Evolutionary conservation across 257 asterid species (phyloP), one percentile per base, ranked within the genome.

Genomic region (Rubia yunnanensis): DNA sequence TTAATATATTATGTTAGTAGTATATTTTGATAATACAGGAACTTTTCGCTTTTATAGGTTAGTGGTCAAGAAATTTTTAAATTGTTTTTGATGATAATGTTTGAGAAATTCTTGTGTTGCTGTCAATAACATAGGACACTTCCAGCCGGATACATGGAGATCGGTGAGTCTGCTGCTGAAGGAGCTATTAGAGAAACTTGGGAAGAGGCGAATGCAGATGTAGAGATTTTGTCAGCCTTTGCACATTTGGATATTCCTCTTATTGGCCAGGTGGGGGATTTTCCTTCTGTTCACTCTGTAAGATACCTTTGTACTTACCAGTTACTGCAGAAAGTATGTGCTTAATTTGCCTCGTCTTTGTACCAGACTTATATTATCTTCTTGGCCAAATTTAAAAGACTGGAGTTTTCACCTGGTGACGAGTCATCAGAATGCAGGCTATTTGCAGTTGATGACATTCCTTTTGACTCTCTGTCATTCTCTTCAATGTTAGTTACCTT

Each of bases 91-190:
- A 72, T 39, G 14, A 1, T 54, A 30, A 20, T 5, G 61, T 7
- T 5, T 2, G n/a, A 66, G 11, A n/a, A 20, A 23, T 60, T 49
- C 5, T 20, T 65, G 66, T 58, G 60, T 11, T 18, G 39, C 24
- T 55, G 55, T 65, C 63, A 36, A 60, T 73, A 52, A n/a, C 36
- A 30, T 54, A 89, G 99, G 97, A 89, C 97, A 3, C 96, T 92
- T 72, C 99, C 99, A 27, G 99, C 97, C 70, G 99, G 99, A 70
- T 92, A 78, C 82, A 78, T 92, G 96, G 99, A 92, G 85, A 84
- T 92, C 30, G 99, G 97, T 9, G 99, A 89, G 69, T 87, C 99
- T 52, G 87, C 99, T 32, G 75, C 86, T 17, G 97, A 89, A 71
- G 98, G 98, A 31, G 98, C 98, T 64, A 79, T 63, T 66, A 74